These are phyloP conservation scores for Pythium biforme DNA, from an alignment of 352 stramenopile genomes.

Conservation along the genomic window DNA sequence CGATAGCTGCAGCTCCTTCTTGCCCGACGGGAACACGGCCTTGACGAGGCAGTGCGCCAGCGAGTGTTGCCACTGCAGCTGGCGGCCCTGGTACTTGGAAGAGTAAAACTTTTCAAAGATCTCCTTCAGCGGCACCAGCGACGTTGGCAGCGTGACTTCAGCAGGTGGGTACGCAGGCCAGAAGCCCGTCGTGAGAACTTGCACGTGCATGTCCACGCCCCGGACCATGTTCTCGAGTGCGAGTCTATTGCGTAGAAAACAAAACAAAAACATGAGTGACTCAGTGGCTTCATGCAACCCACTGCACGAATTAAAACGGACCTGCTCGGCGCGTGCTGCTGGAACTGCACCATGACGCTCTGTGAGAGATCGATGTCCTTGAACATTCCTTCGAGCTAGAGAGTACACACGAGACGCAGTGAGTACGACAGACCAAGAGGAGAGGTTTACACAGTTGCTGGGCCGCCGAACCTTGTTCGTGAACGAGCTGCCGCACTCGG, in stretches of 20 bases:
- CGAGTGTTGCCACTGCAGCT: slow-evolving; percentile 91
- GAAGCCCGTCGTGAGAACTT: slow-evolving; percentile 97
- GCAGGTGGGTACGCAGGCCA: slow-evolving; percentile 94
- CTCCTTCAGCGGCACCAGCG: slow-evolving; percentile 63
- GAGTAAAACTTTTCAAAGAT: slow-evolving; percentile 91
- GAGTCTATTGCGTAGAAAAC: too few relatives aligned
- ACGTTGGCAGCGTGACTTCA: slow-evolving; percentile 75
- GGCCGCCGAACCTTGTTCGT: slow-evolving; percentile 94
- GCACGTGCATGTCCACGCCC: slow-evolving; percentile 93
- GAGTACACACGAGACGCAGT: neutral
- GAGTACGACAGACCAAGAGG: too few relatives aligned
- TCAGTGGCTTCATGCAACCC: neutral
- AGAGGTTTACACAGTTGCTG: too few relatives aligned
- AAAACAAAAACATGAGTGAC: slow-evolving; percentile 4
- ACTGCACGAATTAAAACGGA: slow-evolving; percentile 16
- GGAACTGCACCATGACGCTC: slow-evolving; percentile 94
- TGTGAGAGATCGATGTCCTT: slow-evolving; percentile 97
- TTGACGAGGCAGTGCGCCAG: slow-evolving; percentile 89
- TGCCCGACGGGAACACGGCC: slow-evolving; percentile 70
- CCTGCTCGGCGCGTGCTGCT: slow-evolving; percentile 76
- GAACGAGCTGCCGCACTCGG: slow-evolving; percentile 96
- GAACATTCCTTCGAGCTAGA: slow-evolving; percentile 98
- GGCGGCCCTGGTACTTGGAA: slow-evolving; percentile 85
- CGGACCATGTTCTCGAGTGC: slow-evolving; percentile 48
- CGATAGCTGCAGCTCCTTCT: slow-evolving; percentile 88